Evolutionary conservation across 2,329 filamentous ascomycete genomes (phyloP).

Genomic region (Didymella exigua): DNA sequence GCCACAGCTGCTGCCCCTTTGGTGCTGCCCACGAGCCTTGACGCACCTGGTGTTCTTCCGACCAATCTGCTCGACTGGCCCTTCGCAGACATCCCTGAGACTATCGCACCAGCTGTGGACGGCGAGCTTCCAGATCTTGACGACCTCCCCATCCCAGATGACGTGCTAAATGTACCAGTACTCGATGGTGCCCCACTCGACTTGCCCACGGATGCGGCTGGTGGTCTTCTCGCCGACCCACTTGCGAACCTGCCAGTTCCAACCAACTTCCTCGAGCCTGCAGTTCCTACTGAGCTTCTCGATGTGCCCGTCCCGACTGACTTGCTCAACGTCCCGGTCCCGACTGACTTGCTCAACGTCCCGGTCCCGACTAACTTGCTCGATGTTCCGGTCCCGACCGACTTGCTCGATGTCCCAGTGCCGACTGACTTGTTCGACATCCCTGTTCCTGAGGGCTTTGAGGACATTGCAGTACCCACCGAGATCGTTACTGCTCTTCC

Average conservation of each 20-base stretch:
- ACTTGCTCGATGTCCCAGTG: not conserved
- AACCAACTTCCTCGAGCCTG: not conserved
- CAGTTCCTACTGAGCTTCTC: not conserved
- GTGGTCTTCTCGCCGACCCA: not conserved
- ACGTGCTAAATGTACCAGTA: not conserved
- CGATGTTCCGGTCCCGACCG: not conserved
- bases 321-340: not conserved
- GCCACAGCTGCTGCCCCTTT: not conserved
- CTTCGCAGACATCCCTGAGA: not conserved
- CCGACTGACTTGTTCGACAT: conserved; percentile 1
- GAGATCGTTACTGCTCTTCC: not conserved
- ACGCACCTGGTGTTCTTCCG: not conserved
- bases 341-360: not conserved
- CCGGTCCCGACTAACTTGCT: not conserved
- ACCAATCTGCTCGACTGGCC: conserved; percentile 8
- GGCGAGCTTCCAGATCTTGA: conserved; percentile 5
- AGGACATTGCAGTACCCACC: not conserved
- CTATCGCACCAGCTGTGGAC: not conserved
- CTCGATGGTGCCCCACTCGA: not conserved
- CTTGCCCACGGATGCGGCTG: not conserved
- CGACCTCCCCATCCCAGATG: not conserved
- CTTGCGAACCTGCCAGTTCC: not conserved
- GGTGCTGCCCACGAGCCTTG: not conserved
- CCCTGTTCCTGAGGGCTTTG: conserved; percentile 9
- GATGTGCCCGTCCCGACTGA: not conserved